Base-by-base conservation (phyloP, 225 moss, liverwort and hornwort genomes). In the Straminergon stramineum region DNA sequence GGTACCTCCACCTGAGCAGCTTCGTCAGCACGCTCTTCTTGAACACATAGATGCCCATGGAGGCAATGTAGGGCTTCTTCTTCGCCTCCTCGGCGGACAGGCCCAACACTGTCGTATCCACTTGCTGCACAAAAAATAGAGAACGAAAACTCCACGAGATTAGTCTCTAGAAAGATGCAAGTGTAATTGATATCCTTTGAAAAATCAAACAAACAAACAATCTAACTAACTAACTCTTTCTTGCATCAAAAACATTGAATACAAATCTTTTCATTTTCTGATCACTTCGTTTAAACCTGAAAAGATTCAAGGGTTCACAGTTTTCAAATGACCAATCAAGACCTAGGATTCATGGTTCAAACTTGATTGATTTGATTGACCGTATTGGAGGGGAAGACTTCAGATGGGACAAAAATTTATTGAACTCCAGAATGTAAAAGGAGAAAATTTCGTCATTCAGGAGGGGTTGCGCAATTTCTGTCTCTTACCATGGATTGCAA, bases 1-100 rank as follows among this genome's bases (percentile, higher is more conserved):
- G 95, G 53, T 95, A 95, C 57, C 96, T 58, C 96, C 94, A 93
- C 83, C 88, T 20, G 23, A 92, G 31, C 15, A 92, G 79, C 52
- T 83, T 90, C 27, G 85, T 68, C 45, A 96, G 92, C 12, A 94
- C 92, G 8, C 91, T 90, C n/a, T 95, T 96, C 90, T 93, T 95
- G 85, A 96, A 96, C 14, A 96, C 95, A n/a, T 96, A 95, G 28
- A 96, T 95, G 37, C 96, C 96, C 95, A 96, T 96, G 58, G 96
- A 96, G 10, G 96, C 95, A n/a, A 96, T 94, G 85, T 96, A 96
- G 10, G 95, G 95, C 87, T 91, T 93, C 87, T 90, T 70, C 90
- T 90, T 91, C 24, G 96, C 95, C 86, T 96, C 95, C 79, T 93
- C 95, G 21, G 91, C n/a, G 10, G 95, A 96, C 70, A 96, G 70